Evolutionary conservation across 495 filamentous ascomycete genomes (phyloP), one percentile per base, ranked within the genome.

Genomic region (Aspergillus kassunensis): DNA sequence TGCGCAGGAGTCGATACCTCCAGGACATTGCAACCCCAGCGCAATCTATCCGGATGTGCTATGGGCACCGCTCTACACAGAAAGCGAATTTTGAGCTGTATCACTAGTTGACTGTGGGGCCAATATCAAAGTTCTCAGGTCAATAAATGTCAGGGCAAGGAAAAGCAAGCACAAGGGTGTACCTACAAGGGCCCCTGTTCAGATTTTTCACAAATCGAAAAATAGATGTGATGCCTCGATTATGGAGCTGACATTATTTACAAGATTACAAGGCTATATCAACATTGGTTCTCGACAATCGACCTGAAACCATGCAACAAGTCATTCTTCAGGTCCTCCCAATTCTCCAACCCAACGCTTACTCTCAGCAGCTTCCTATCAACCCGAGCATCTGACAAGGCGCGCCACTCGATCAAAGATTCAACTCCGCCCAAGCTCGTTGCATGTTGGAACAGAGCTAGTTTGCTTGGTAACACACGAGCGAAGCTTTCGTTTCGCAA

Each of bases 341-440:
- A 91, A 33, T 77, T 81, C 73, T 98, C 93, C 16, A 95, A 73
- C 0, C 93, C 93, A 33, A 96, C 72, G 67, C 90, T 96, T 40
- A 98, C 67, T 48, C 93, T 76, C 66, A 96, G 63, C 63, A 98
- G 64, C 56, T 80, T 70, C 57, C 74, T 79, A 65, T 96, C 90
- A 43, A 90, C 85, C 8, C 55, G 73, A 10, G 66, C 34, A 76
- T 98, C 93, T 48, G 80, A 84, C 90, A 98, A 91, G 15, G 86
- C 80, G 47, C 59, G 70, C 77, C 65, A 76, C 65, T 61, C 78
- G 60, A 98, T 88, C 77, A 97, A 70, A 56, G 87, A 90, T 80
- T 98, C 93, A 11, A 97, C 90, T 2, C 92, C 90, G 3, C 93
- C 93, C 5, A 98, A 68, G 65, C 87, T 91, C 9, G 93, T 98